Base-by-base conservation (phyloP, 2,329 filamentous ascomycete genomes). In the Fusarium neocosmosporiellum region DNA sequence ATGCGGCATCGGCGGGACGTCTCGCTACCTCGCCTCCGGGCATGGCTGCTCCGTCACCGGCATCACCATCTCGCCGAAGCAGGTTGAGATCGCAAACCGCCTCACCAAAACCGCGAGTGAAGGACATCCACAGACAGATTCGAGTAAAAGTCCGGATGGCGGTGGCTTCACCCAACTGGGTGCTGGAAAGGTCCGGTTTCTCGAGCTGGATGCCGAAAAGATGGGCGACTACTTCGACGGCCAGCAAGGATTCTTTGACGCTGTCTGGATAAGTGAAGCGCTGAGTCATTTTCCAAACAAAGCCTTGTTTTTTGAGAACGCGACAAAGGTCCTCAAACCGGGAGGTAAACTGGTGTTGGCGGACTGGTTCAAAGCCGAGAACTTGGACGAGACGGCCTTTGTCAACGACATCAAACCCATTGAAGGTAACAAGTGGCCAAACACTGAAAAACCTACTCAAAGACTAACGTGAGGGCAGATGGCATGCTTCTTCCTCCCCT, bases 241-340 rank as follows among this genome's bases (percentile, higher is more conserved):
- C 2, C 80, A 80, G 36, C 75, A 77, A 33, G 78, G 75, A 57
- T 77, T 71, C 2, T 90, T 90, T 71, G 88, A 90, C 72, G 84
- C 83, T 48, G 88, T 91, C 24, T 91, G 89, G 89, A 90, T 91
- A 77, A 89, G 87, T 57, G 89, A 91, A 78, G 88, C 88, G 3
- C 83, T 91, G 66, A 89, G 87, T 72, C 89, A 91, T 78, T 85
- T 91, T 65, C 88, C 88, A 1, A 84, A 90, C 75, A 91, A 91
- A 78, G 80, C 83, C 2, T 79, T 90, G 3, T 91, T 91, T 80
- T 90, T 90, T 76, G 78, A 80, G 29, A 90, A 90, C 68, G 85
- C 86, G 2, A 80, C 81, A 33, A 80, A 79, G 54, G 80, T 90
- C 36, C 80, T 91, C 58, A 85, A 82, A 39, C 65, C 80, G 0